A percentile compares a stretch with the other conserved stretches of the same genome.
Conservation (phyloP, 176 grass and related monocot species). For the Secale cereale region DNA sequence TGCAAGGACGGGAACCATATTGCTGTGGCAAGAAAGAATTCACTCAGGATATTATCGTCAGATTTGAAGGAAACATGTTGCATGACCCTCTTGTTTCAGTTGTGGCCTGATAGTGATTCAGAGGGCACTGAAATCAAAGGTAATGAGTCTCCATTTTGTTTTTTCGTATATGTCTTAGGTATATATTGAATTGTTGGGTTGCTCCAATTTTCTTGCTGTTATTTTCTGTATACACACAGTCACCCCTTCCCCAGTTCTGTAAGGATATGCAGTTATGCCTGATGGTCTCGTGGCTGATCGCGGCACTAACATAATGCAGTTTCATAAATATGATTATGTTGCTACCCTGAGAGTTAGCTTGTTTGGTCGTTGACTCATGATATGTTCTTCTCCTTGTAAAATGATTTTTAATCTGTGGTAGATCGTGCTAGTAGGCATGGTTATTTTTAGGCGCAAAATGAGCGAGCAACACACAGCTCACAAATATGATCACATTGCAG, state of each 20-base stretch:
- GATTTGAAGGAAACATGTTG: constrained; percentile 64
- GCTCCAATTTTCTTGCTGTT: background rate
- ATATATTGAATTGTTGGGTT: constrained; percentile 2
- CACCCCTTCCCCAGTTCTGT: background rate
- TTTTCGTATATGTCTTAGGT: background rate
- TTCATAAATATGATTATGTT: background rate
- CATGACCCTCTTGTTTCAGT: constrained; percentile 73
- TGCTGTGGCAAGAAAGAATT: constrained; percentile 61
- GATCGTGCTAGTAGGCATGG: background rate
- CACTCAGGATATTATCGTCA: constrained; percentile 60
- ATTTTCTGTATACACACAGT: background rate
- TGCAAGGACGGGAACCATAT: constrained; percentile 63
- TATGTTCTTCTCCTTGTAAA: background rate
- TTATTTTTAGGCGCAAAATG: background rate
- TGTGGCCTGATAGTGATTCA: constrained; percentile 57
- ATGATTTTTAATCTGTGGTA: background rate
- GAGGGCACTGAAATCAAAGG: constrained; percentile 56
- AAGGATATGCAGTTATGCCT: background rate
- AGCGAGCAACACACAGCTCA: background rate
- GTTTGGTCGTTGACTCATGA: too few relatives aligned
- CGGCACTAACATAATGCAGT: background rate
- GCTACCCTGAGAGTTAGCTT: background rate
- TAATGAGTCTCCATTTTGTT: constrained; percentile 29
- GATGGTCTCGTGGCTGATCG: background rate
- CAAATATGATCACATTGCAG: background rate